These are phyloP conservation scores for Yamadazyma endophytica DNA, from an alignment of 805 yeast species.

Conservation along the genomic window DNA sequence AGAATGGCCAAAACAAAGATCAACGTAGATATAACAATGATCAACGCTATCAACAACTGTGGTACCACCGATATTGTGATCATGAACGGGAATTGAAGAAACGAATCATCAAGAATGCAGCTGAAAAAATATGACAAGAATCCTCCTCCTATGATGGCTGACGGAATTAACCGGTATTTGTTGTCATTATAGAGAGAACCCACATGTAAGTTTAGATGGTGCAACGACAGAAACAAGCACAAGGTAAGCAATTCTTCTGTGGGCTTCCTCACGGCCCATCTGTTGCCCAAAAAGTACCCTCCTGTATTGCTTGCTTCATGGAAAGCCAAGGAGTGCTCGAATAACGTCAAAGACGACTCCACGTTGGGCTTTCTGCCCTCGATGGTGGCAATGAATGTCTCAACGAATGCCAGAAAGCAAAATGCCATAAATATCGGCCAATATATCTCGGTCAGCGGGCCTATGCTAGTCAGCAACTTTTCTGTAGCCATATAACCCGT, in stretches of 20 bases:
- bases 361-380: slow-evolving; percentile 52
- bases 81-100: slow-evolving; percentile 50
- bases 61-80: slow-evolving; percentile 62
- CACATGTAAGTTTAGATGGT: slow-evolving; percentile 59
- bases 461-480: slow-evolving; percentile 25
- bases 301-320: slow-evolving; percentile 58
- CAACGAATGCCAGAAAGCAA: slow-evolving; percentile 61
- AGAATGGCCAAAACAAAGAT: slow-evolving; percentile 58
- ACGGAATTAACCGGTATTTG: slow-evolving; percentile 58
- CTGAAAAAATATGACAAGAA: slow-evolving; percentile 43
- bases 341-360: slow-evolving; percentile 67
- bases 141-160: slow-evolving; percentile 52
- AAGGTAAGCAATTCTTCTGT: slow-evolving; percentile 49
- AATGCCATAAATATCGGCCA: slow-evolving; percentile 57
- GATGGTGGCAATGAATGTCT: slow-evolving; percentile 58
- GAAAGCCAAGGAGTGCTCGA: slow-evolving; percentile 72
- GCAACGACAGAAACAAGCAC: slow-evolving; percentile 52
- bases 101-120: slow-evolving; percentile 35
- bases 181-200: slow-evolving; percentile 53
- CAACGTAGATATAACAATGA: slow-evolving; percentile 47
- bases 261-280: slow-evolving; percentile 31
- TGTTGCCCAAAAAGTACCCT: slow-evolving; percentile 19
- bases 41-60: slow-evolving; percentile 50
- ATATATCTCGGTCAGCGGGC: slow-evolving; percentile 50
- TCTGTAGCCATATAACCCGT: slow-evolving; percentile 28